Evolutionary conservation across 495 filamentous ascomycete genomes (phyloP).

Genomic region (Niebla homalea): DNA sequence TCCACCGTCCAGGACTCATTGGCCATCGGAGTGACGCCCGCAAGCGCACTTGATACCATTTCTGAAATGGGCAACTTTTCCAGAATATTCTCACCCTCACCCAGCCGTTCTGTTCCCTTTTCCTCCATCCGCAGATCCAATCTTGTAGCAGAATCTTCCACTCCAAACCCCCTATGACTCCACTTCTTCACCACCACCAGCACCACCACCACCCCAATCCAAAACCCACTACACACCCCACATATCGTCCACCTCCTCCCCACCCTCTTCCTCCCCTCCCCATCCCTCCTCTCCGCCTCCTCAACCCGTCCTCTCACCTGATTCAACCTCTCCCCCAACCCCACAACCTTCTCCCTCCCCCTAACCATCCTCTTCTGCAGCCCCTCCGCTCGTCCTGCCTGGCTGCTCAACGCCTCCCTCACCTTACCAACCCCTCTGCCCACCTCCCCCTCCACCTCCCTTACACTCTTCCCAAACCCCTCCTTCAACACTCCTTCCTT

Average conservation of each 20-base stretch:
- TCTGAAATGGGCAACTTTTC: not conserved
- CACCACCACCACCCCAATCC: slow-evolving; percentile 33
- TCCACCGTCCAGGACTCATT: not conserved
- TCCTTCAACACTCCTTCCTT: slow-evolving; percentile 53
- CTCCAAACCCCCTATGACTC: slow-evolving; percentile 21
- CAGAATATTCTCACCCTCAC: slow-evolving; percentile 6
- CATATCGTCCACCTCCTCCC: slow-evolving; percentile 24
- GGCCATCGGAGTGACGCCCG: not conserved
- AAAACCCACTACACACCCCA: slow-evolving; percentile 23
- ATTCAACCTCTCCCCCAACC: slow-evolving; percentile 7
- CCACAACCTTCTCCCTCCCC: slow-evolving; percentile 11
- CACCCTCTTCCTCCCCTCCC: slow-evolving; percentile 10
- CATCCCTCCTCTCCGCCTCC: slow-evolving; percentile 5
- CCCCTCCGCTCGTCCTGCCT: slow-evolving; percentile 64
- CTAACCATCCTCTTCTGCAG: slow-evolving; percentile 41
- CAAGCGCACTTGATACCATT: not conserved
- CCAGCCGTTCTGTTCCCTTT: slow-evolving; percentile 2
- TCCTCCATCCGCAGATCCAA: not conserved
- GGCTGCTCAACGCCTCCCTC: slow-evolving; percentile 54
- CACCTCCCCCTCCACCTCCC: slow-evolving; percentile 45
- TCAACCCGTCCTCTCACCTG: slow-evolving; percentile 8
- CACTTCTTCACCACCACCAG: slow-evolving; percentile 34
- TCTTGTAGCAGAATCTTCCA: not conserved
- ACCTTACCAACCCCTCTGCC: slow-evolving; percentile 56
- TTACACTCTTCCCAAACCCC: slow-evolving; percentile 45